These are phyloP conservation scores for Arctium minus DNA, from an alignment of 129 eudicot species.

Conservation along the genomic window DNA sequence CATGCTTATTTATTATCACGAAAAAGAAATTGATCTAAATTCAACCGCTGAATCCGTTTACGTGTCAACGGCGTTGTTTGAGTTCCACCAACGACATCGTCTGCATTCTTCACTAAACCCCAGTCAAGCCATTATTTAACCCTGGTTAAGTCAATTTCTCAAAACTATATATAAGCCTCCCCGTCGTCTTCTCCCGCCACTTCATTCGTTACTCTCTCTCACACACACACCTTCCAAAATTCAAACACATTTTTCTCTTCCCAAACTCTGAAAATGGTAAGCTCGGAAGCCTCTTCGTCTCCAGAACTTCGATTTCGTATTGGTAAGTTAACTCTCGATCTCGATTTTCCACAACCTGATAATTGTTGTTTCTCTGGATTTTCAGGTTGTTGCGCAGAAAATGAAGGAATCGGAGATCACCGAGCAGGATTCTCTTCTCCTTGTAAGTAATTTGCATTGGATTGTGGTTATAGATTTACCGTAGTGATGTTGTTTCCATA, in stretches of 20 bases:
- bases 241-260: conserved; percentile 18
- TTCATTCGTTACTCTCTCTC: conserved; percentile 11
- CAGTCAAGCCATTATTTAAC: background rate
- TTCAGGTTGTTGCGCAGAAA: conserved; percentile 92
- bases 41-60: too few species aligned
- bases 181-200: conserved; percentile 36
- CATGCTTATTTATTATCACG: too few species aligned
- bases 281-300: conserved; percentile 6
- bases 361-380: conserved; percentile 12
- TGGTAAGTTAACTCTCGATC: conserved; percentile 3
- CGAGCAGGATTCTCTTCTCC: conserved; percentile 94
- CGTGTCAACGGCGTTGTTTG: background rate
- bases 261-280: conserved; percentile 31
- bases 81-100: conserved; percentile 10
- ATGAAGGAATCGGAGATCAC: conserved; percentile 92
- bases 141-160: conserved; percentile 20
- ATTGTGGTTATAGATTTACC: background rate
- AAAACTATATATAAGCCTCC: conserved; percentile 11
- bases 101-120: conserved; percentile 21
- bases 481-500: background rate
- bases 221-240: conserved; percentile 1
- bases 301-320: background rate
- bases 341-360: background rate
- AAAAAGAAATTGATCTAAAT: too few species aligned
- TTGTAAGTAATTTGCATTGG: conserved; percentile 40